Conservation (phyloP, 345 rosid species). For the Passiflora organensis region DNA sequence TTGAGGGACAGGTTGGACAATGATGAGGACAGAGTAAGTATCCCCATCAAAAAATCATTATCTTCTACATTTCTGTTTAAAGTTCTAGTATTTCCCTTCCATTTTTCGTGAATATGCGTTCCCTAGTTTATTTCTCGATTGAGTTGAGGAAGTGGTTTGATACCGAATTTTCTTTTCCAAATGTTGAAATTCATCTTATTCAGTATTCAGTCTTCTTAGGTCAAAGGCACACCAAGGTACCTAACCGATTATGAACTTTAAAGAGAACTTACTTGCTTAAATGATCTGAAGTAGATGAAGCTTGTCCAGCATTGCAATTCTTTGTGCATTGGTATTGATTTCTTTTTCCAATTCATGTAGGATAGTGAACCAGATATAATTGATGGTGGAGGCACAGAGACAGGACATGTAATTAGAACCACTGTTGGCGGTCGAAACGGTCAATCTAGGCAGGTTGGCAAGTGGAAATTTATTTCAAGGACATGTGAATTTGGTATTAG, state of each 20-base stretch:
- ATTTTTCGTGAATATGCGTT: no score
- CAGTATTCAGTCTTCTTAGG: no score
- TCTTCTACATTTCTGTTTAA: background rate
- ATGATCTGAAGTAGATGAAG: background rate
- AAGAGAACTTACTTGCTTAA: slow-evolving; percentile 6
- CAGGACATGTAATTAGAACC: slow-evolving; percentile 87
- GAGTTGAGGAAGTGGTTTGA: slow-evolving; percentile 5
- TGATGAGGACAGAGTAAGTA: slow-evolving; percentile 79
- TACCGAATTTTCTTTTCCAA: no score
- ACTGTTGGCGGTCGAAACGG: slow-evolving; percentile 89
- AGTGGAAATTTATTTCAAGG: background rate
- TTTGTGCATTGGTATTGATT: background rate
- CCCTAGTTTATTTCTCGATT: background rate
- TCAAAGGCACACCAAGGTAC: no score
- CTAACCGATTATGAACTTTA: no score
- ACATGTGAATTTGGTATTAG: background rate
- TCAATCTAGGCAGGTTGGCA: slow-evolving; percentile 74
- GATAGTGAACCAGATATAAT: slow-evolving; percentile 88
- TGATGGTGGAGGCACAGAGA: slow-evolving; percentile 83
- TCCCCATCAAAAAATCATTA: slow-evolving; percentile 7
- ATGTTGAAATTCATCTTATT: no score
- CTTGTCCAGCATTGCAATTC: background rate
- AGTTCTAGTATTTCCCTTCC: background rate
- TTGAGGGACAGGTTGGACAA: slow-evolving; percentile 75
- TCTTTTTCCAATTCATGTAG: slow-evolving; percentile 37